Base-by-base conservation (phyloP, 2,329 filamentous ascomycete species). In the Hypoxylon sp. region DNA sequence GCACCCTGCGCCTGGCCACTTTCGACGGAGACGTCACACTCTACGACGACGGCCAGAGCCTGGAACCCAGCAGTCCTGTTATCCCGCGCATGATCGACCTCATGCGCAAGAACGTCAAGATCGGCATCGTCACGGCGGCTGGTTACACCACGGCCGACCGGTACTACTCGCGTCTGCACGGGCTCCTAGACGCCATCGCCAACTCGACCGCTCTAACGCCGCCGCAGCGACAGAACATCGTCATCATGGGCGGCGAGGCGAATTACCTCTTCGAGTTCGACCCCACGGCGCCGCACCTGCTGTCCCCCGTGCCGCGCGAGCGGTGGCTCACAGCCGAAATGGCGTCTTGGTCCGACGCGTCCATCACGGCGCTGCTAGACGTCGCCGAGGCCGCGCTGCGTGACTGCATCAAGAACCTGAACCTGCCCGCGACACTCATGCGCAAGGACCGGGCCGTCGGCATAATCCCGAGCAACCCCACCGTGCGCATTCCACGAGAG, bases 1-100 rank as follows among this genome's bases (percentile, higher is more conserved):
- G 91, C 21, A 86, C 89, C 3, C 85, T 98, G 7, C 90, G 96
- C 73, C 86, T 99, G 3, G 91, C 97, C 59, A 99, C 96, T 0
- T 99, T 99, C 78, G 96, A 99, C 79, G 96, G 96, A 80, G 96
- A 99, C 80, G 94, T 99, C 55, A 99, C 96, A 0, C 86, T 99
- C 21, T 99, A 99, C 79, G 92, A 94, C 63, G 92, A 99, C 76
- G 96, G 96, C 11, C 86, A 93, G 74, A 93, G 89, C 70, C 84
- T 99, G 7, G 89, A 90, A 60, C 84, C 90, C 0, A 85, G 88
- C 14, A 97, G 92, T 77, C 92, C 93, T 0, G 89, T 97, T 14
- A 94, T 98, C 58, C 82, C 86, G 1, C 82, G 86, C 28, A 84
- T 90, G 38, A 78, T 90, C 17, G 89, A 90, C 67, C 89, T 99